These are phyloP conservation scores for Vigna hirtella DNA, from an alignment of 306 rosid species.

Conservation along the genomic window DNA sequence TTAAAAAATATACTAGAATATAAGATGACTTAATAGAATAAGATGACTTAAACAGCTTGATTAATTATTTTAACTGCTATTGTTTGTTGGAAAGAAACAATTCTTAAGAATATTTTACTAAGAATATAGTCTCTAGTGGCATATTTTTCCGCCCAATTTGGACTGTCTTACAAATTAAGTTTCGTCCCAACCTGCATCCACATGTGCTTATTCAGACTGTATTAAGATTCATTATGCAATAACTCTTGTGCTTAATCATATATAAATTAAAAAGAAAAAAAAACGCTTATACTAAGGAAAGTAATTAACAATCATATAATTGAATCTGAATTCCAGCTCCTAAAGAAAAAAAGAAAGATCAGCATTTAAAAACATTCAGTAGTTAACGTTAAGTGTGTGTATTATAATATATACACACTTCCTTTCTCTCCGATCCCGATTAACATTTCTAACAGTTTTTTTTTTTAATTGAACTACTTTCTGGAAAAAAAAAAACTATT, in stretches of 20 bases:
- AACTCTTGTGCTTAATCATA: not conserved
- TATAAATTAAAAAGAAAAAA: not conserved
- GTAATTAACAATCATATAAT: not conserved
- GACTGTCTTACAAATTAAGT: not conserved
- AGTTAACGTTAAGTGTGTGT: not conserved
- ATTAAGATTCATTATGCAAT: not conserved
- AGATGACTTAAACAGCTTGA: not conserved
- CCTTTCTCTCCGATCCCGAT: too few species aligned
- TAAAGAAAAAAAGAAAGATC: not conserved
- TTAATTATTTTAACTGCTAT: not conserved
- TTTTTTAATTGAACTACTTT: too few species aligned
- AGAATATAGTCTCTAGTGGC: not conserved
- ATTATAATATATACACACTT: too few species aligned
- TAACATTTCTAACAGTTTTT: too few species aligned
- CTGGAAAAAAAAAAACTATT: too few species aligned
- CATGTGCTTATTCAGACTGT: not conserved
- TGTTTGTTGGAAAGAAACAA: not conserved
- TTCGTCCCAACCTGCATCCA: not conserved
- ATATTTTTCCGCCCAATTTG: not conserved
- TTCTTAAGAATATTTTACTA: not conserved
- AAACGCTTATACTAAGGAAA: not conserved
- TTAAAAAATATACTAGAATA: not conserved
- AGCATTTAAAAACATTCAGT: not conserved
- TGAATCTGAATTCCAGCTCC: conserved; percentile 7
- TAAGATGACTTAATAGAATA: not conserved